Evolutionary conservation across 345 rosid genomes (phyloP).

Genomic region (Rhodomyrtus tomentosa): DNA sequence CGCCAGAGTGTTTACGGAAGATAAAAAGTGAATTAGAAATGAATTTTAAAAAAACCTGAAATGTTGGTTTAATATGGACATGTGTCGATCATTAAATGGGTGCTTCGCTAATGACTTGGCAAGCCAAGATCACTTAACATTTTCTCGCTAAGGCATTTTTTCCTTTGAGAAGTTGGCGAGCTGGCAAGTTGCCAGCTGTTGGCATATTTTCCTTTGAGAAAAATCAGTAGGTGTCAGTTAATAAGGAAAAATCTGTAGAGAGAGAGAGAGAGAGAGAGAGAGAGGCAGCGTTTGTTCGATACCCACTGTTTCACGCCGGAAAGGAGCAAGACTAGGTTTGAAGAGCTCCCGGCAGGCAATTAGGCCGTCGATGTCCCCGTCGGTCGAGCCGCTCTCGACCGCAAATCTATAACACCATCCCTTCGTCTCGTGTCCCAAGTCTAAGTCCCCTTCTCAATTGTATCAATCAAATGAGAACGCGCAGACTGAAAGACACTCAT

Average conservation of each 20-base stretch:
- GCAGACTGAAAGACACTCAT: background rate
- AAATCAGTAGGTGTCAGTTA: too few relatives aligned
- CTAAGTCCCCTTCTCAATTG: background rate
- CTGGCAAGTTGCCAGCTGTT: background rate
- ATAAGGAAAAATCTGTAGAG: too few relatives aligned
- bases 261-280: too few relatives aligned
- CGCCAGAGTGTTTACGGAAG: too few relatives aligned
- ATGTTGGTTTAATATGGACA: too few relatives aligned
- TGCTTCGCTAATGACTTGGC: too few relatives aligned
- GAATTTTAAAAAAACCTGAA: too few relatives aligned
- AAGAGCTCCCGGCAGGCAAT: background rate
- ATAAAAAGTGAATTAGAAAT: too few relatives aligned
- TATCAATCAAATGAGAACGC: background rate
- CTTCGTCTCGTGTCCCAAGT: background rate
- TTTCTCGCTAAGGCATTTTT: too few relatives aligned
- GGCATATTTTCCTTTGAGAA: background rate
- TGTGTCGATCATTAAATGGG: too few relatives aligned
- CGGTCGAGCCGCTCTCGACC: background rate
- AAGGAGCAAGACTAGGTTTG: background rate
- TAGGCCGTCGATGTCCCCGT: background rate
- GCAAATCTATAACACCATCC: background rate
- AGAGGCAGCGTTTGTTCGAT: background rate
- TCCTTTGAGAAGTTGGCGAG: too few relatives aligned
- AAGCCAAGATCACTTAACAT: too few relatives aligned
- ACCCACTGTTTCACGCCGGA: background rate